Base-by-base conservation (phyloP, 148 eudicot species). In the Nepenthes gracilis region DNA sequence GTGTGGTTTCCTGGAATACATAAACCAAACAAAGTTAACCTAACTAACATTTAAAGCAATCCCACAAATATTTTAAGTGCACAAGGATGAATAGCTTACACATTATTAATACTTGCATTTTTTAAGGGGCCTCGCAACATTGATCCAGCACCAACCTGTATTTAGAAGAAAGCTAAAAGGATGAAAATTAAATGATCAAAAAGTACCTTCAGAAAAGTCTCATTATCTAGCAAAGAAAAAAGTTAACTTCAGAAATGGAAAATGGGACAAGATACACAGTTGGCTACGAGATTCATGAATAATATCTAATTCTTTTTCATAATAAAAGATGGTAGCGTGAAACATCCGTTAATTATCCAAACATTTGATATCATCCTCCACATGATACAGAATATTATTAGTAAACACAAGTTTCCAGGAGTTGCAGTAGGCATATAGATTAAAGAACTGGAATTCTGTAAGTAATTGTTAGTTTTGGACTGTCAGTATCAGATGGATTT, bases 121-220 rank as follows among this genome's bases (percentile, higher is more conserved):
- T 79, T 50, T 70, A 83, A 69, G 32, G 95, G 91, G 72, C 85
- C 91, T 67, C 97, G 79, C 73, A 90, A 69, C 70, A 82, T 55
- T 47, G 97, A 87, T 57, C 92, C 91, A 66, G 74, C 71, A 8
- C 88, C 95, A 77, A 90, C 81, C 97, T 90, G 62, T 68, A 62
- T 50, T 5, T 11, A 38, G 33, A 48, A 69, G 72, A 51, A 49
- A 38, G 36, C 53, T 47, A 9, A 62, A 54, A 63, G 60, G 36
- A 69, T 33, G 67, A 47, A 23, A 23, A 72, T 33, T 35, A 58
- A 1, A 33, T 11, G 23, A 23, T 0, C 13, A 69, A 63, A 56
- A 47, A 35, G 36, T 61, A 43, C 10, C 47, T 38, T 56, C 57
- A 54, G 9, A 54, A 65, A 70, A 5, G 23, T 23, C 23, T 23